These are phyloP conservation scores for Puccinia novopanici DNA, from an alignment of 1,284 basidiomycete species.

Conservation along the genomic window DNA sequence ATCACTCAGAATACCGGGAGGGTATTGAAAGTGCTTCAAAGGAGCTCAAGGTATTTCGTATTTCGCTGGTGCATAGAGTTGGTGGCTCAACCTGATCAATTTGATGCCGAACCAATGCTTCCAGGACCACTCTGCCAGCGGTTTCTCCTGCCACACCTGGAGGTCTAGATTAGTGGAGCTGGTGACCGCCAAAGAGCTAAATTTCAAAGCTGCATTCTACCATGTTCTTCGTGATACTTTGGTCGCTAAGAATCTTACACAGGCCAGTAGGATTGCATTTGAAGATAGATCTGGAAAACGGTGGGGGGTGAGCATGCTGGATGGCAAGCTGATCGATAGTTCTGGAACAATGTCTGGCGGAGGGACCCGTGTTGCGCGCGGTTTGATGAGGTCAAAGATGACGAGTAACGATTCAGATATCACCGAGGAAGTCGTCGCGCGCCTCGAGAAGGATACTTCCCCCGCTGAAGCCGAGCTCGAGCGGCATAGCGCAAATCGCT, in stretches of 20 bases:
- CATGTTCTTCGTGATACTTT: slow-evolving; percentile 87
- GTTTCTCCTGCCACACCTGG: slow-evolving; percentile 77
- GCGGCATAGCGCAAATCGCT: slow-evolving; percentile 65
- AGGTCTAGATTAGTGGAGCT: slow-evolving; percentile 88
- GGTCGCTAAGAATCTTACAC: slow-evolving; percentile 82
- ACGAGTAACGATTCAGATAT: slow-evolving; percentile 68
- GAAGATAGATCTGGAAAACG: slow-evolving; percentile 63
- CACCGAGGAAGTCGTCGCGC: slow-evolving; percentile 73
- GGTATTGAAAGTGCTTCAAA: slow-evolving; percentile 65
- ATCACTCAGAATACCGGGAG: slow-evolving; percentile 65
- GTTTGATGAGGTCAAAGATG: slow-evolving; percentile 91
- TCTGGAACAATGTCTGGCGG: slow-evolving; percentile 98
- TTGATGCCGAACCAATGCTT: not conserved
- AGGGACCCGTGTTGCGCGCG: slow-evolving; percentile 74
- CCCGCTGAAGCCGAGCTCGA: slow-evolving; percentile 68
- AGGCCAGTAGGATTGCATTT: slow-evolving; percentile 92
- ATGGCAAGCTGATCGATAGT: slow-evolving; percentile 90
- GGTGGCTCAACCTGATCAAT: not conserved
- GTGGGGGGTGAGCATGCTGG: slow-evolving; percentile 92
- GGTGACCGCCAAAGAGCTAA: slow-evolving; percentile 81
- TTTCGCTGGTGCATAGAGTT: slow-evolving; percentile 24
- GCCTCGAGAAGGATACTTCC: slow-evolving; percentile 76
- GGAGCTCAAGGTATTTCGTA: slow-evolving; percentile 64
- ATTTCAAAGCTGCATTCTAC: slow-evolving; percentile 84
- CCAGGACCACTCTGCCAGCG: slow-evolving; percentile 63